Evolutionary conservation across 352 stramenopile species (phyloP).

Genomic region (Lagenidium giganteum): DNA sequence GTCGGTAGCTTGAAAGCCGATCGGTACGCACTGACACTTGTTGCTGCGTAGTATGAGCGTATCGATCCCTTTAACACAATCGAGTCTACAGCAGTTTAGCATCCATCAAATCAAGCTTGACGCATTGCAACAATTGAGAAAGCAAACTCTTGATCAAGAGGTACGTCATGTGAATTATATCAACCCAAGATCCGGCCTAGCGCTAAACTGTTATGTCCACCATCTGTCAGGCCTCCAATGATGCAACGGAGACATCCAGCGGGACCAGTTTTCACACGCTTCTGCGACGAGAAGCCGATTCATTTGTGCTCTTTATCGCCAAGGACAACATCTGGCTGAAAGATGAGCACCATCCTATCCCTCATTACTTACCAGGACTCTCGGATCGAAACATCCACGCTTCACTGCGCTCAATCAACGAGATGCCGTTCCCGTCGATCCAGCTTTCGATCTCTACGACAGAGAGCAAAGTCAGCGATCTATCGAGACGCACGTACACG

Average conservation of each 20-base stretch:
- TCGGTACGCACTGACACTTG: too few relatives aligned
- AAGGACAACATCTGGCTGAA: slow-evolving; percentile 39
- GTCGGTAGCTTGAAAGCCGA: too few relatives aligned
- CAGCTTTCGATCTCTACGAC: slow-evolving; percentile 51
- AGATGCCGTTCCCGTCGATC: slow-evolving; percentile 62
- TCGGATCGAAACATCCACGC: slow-evolving; percentile 24
- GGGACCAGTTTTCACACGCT: too few relatives aligned
- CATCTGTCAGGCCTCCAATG: too few relatives aligned
- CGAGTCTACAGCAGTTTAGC: background rate
- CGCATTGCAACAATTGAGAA: slow-evolving; percentile 44
- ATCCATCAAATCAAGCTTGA: slow-evolving; percentile 57
- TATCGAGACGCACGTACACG: slow-evolving; percentile 68
- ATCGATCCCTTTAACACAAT: slow-evolving; percentile 7
- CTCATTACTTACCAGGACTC: slow-evolving; percentile 30
- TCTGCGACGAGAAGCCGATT: slow-evolving; percentile 31
- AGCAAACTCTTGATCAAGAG: slow-evolving; percentile 16
- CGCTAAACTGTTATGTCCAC: background rate
- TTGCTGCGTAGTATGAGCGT: slow-evolving; percentile 6
- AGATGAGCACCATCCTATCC: slow-evolving; percentile 41
- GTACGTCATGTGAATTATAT: slow-evolving; percentile 4
- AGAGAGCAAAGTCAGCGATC: slow-evolving; percentile 76
- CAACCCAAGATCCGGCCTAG: background rate
- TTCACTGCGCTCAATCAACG: slow-evolving; percentile 30
- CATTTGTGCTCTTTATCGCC: slow-evolving; percentile 40
- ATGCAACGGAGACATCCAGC: too few relatives aligned